Evolutionary conservation across 805 yeast species (phyloP).

Genomic region (Aciculoconidium aculeatum): DNA sequence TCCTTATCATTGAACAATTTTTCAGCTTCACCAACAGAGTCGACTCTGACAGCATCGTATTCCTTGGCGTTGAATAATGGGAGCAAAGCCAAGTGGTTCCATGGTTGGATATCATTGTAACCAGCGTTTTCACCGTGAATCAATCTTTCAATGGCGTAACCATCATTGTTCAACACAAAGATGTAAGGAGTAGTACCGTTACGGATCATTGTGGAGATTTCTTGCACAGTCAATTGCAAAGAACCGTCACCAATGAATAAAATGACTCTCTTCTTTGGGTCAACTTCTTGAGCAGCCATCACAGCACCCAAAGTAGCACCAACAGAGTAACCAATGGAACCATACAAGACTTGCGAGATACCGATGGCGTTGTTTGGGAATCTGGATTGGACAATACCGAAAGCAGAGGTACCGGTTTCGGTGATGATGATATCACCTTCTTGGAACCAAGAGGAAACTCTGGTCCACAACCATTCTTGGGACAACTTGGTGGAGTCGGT

Average conservation of each 20-base stretch:
- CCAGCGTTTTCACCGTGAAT: constrained; percentile 15
- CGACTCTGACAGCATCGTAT: constrained; percentile 11
- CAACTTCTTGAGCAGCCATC: constrained; percentile 27
- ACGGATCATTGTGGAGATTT: constrained; percentile 15
- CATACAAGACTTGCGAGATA: constrained; percentile 32
- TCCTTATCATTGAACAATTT: constrained; percentile 10
- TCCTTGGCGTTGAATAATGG: constrained; percentile 13
- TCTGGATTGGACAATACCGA: constrained; percentile 28
- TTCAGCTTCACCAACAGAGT: constrained; percentile 13
- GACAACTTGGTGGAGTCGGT: constrained; percentile 11
- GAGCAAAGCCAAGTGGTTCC: constrained; percentile 14
- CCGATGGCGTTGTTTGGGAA: constrained; percentile 27
- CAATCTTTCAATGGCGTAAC: constrained; percentile 18
- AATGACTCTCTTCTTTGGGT: constrained; percentile 18
- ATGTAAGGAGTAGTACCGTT: constrained; percentile 12
- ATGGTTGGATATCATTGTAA: constrained; percentile 17
- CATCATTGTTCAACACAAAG: constrained; percentile 18
- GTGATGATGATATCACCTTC: constrained; percentile 29
- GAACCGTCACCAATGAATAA: constrained; percentile 19
- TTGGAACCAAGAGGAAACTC: constrained; percentile 20
- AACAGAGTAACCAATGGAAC: constrained; percentile 31
- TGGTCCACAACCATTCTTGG: constrained; percentile 29
- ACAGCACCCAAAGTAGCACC: constrained; percentile 32
- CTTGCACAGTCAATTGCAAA: constrained; percentile 20
- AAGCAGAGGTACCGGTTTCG: constrained; percentile 33